These are phyloP conservation scores for Rhodotorula kratochvilovae DNA, from an alignment of 768 basidiomycete species.

Conservation along the genomic window DNA sequence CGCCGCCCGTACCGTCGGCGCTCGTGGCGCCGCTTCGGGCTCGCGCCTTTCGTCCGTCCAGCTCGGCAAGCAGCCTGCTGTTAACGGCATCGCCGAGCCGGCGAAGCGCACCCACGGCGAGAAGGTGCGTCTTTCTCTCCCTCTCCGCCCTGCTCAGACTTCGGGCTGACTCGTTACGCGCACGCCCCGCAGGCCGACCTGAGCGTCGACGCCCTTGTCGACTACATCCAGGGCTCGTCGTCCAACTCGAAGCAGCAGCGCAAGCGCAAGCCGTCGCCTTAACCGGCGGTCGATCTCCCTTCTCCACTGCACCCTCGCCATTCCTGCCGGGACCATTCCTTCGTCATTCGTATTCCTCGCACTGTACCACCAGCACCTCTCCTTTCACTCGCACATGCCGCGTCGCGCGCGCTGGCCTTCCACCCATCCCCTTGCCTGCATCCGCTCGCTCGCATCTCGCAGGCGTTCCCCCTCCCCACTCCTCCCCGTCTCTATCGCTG, in stretches of 20 bases:
- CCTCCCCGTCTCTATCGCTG: neutral
- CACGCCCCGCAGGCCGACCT: conserved; percentile 37
- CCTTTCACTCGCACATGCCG: neutral
- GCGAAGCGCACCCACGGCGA: conserved; percentile 29
- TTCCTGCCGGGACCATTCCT: too few species aligned
- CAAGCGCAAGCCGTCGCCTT: conserved; percentile 25
- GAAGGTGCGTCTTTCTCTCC: conserved; percentile 17
- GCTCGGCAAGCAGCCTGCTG: conserved; percentile 33
- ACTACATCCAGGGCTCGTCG: conserved; percentile 48
- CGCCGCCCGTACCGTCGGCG: conserved; percentile 10
- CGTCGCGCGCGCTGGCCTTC: neutral
- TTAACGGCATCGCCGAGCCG: neutral
- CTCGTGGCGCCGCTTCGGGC: conserved; percentile 4
- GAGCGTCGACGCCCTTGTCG: conserved; percentile 50
- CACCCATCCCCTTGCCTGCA: neutral
- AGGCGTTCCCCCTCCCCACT: neutral
- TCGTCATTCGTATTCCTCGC: neutral
- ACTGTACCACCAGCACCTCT: neutral
- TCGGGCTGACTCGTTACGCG: neutral
- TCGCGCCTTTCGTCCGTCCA: neutral
- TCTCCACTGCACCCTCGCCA: neutral
- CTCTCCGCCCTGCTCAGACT: neutral
- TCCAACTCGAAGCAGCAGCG: neutral
- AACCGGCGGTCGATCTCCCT: neutral
- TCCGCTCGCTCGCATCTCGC: neutral